A percentile compares a stretch with the other conserved stretches of the same genome.
phyloP scores from a whole-genome alignment of 2,329 filamentous ascomycete genomes.

The Alternaria angustiovoidea region DNA sequence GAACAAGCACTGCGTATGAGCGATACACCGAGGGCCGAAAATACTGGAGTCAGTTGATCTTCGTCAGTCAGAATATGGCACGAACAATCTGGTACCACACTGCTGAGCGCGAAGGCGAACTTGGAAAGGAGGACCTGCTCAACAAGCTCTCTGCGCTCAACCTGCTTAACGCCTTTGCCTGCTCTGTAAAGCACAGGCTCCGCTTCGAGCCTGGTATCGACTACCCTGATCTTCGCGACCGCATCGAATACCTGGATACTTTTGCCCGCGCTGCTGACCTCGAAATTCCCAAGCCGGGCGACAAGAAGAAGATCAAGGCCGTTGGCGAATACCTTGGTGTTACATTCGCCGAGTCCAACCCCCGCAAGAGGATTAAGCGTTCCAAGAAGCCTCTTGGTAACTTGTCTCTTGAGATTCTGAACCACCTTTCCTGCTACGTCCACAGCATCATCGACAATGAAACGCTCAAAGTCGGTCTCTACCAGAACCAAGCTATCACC shows the following conservation, averaged over 20 bases:
- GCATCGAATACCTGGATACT: slow-evolving; percentile 77
- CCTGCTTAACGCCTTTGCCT: slow-evolving; percentile 78
- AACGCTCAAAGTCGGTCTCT: slow-evolving; percentile 64
- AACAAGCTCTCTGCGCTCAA: slow-evolving; percentile 78
- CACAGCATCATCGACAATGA: slow-evolving; percentile 66
- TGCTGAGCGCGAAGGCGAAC: slow-evolving; percentile 64
- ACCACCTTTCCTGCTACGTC: slow-evolving; percentile 72
- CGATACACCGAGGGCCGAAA: slow-evolving; percentile 67
- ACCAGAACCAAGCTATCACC: slow-evolving; percentile 67
- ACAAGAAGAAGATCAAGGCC: slow-evolving; percentile 61
- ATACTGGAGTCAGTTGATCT: slow-evolving; percentile 67
- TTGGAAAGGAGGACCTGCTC: slow-evolving; percentile 72
- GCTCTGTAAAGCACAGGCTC: slow-evolving; percentile 80
- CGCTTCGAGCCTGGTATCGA: slow-evolving; percentile 83
- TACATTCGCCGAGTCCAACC: slow-evolving; percentile 79
- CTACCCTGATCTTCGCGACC: slow-evolving; percentile 75
- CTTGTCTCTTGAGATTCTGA: slow-evolving; percentile 82
- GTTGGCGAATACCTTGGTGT: slow-evolving; percentile 78
- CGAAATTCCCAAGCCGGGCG: slow-evolving; percentile 43
- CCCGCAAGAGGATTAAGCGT: slow-evolving; percentile 77
- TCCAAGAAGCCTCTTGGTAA: slow-evolving; percentile 78
- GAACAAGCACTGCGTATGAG: slow-evolving; percentile 80
- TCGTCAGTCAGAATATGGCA: slow-evolving; percentile 65
- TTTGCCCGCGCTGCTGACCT: slow-evolving; percentile 70
- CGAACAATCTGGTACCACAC: slow-evolving; percentile 85